Evolutionary conservation across 139 green algal genomes (phyloP), one percentile per base, ranked within the genome.

Genomic region (Volvox reticuliferus): DNA sequence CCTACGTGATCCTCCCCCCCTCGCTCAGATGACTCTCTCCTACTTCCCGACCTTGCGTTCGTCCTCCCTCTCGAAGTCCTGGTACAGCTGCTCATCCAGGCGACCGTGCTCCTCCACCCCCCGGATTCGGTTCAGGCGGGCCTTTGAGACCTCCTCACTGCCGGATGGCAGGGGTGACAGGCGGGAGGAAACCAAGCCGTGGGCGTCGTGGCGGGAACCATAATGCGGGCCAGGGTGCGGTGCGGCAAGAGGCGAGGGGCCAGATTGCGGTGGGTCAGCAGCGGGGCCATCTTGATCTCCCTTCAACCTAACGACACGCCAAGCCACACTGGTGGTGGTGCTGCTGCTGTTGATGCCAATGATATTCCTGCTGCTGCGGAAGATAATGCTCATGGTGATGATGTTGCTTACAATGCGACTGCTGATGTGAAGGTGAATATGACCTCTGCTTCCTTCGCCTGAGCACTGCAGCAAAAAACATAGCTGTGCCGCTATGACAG

Each of bases 11-110:
- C 9, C 44, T 55, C 5, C 5, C 44, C 44, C 44, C 44, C 44
- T 55, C 44, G n/a, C 62, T 69, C 62, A 19, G 17, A 17, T 19
- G 62, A 17, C 62, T 19, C 62, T 19, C 62, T 17, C 19, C 62
- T 19, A 69, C 65, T 12, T 3, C 65, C 65, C 9, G 75, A 96
- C 96, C 94, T 97, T 96, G 30, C 87, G 92, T 0, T 93, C 94
- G 0, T 95, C 95, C 32, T 99, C 97, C 24, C 94, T 98, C 92
- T 99, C 98, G 93, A 95, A 98, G 91, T 99, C 98, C 1, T 98
- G 93, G 94, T 99, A 99, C 62, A 99, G 94, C 79, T 93, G 91
- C 82, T 97, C 96, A 88, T 99, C 98, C 24, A 98, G 81, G 0
- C 98, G 91, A 28, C 96, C 95, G 32, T 96, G 93, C 88, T 97